Evolutionary conservation across 495 filamentous ascomycete species (phyloP).

Genomic region (Acidiella bohemica): DNA sequence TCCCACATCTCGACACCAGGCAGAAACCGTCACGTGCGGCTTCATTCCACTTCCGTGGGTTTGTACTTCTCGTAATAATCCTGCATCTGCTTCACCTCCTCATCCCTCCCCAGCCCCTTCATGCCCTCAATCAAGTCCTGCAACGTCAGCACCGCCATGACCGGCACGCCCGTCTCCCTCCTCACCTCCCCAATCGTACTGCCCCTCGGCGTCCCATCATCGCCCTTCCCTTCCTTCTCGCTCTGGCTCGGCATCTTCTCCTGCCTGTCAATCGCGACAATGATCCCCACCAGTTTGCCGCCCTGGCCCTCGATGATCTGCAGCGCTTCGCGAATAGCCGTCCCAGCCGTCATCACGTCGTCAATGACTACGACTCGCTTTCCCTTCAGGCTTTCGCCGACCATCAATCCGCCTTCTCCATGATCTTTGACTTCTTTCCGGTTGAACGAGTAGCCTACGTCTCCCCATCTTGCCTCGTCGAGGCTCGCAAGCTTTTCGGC

Average conservation of each 20-base stretch:
- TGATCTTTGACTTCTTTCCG: conserved; percentile 91
- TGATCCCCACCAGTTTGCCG: conserved; percentile 66
- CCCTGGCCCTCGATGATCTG: conserved; percentile 69
- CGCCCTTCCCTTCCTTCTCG: conserved; percentile 28
- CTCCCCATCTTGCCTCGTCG: conserved; percentile 39
- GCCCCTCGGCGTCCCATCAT: conserved; percentile 24
- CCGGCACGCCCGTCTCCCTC: conserved; percentile 42
- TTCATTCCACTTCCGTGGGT: too few species aligned
- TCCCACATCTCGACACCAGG: too few species aligned
- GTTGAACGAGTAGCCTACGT: conserved; percentile 76
- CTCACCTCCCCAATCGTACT: conserved; percentile 59
- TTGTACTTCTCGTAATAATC: conserved; percentile 67
- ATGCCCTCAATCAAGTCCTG: conserved; percentile 67
- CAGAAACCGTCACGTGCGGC: too few species aligned
- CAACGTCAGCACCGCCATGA: conserved; percentile 37
- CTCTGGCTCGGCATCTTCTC: conserved; percentile 51
- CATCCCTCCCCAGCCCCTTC: conserved; percentile 37
- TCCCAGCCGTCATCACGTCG: conserved; percentile 92
- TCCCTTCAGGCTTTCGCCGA: conserved; percentile 68
- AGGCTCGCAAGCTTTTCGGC: conserved; percentile 54
- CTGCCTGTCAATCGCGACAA: conserved; percentile 76
- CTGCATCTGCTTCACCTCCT: conserved; percentile 55
- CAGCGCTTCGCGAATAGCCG: conserved; percentile 82
- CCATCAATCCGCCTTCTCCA: conserved; percentile 84
- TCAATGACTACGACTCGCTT: conserved; percentile 83